These are phyloP conservation scores for Ophiocordyceps australis DNA, from an alignment of 2,329 filamentous ascomycete species.

Conservation along the genomic window DNA sequence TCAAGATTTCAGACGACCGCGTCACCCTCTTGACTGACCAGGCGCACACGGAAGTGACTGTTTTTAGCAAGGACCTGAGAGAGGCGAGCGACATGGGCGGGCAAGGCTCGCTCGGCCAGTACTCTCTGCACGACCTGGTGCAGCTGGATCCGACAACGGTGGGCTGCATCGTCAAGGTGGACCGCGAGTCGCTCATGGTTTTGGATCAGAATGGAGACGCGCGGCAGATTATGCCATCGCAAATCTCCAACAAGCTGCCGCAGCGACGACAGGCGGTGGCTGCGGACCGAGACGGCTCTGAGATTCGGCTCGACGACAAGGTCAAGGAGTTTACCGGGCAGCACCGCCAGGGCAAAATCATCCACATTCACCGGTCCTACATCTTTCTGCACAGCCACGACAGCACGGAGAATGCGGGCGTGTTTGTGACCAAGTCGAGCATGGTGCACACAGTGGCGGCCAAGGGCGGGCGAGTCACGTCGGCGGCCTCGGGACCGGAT, in stretches of 20 bases:
- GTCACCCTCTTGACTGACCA: conserved; percentile 90
- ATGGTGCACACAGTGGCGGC: conserved; percentile 87
- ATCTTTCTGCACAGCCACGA: conserved; percentile 78
- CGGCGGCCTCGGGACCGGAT: conserved; percentile 48
- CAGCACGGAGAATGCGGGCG: conserved; percentile 69
- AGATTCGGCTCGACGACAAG: conserved; percentile 81
- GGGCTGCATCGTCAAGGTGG: conserved; percentile 84
- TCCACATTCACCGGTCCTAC: conserved; percentile 87
- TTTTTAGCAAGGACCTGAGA: conserved; percentile 92
- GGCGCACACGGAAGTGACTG: conserved; percentile 82
- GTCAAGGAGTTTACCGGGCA: conserved; percentile 83
- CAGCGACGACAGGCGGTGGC: conserved; percentile 72
- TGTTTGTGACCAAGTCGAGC: conserved; percentile 72
- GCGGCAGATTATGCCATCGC: conserved; percentile 71
- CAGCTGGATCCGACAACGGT: conserved; percentile 88
- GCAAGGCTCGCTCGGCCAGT: conserved; percentile 70
- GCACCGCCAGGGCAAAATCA: conserved; percentile 69
- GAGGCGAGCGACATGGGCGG: conserved; percentile 86
- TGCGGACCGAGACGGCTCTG: conserved; percentile 80
- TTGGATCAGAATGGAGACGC: conserved; percentile 79
- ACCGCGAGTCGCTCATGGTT: conserved; percentile 78
- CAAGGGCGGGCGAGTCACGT: conserved; percentile 66
- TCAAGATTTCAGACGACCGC: conserved; percentile 79
- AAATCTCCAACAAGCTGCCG: conserved; percentile 78
- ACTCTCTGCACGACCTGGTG: conserved; percentile 81